Conservation (phyloP, 1,284 basidiomycete genomes). For the Ceratobasidium sp. region DNA sequence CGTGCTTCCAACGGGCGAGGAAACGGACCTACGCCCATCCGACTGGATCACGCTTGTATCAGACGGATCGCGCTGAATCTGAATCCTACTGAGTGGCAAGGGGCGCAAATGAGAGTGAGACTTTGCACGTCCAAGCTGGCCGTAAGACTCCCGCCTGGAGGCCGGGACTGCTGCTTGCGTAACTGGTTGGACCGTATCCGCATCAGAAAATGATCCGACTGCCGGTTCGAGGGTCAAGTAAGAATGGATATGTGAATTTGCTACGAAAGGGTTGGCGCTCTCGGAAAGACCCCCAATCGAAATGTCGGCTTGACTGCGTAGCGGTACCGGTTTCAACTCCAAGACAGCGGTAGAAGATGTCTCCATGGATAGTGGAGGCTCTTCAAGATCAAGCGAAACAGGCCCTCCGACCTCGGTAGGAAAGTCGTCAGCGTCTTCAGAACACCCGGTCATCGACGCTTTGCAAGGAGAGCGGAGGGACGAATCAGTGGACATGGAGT, state of each 20-base stretch:
- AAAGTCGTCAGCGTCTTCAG: conserved; percentile 2
- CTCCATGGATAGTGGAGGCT: neutral
- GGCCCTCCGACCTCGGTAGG: conserved; percentile 25
- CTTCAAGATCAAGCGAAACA: conserved; percentile 11
- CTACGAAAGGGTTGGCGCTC: neutral
- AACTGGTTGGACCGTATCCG: no score
- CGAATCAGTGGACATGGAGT: conserved; percentile 17
- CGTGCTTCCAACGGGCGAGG: neutral
- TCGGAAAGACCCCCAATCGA: neutral
- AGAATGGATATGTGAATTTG: neutral
- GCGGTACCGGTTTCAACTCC: neutral
- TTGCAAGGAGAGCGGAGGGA: neutral
- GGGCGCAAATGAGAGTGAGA: neutral
- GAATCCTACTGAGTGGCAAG: neutral
- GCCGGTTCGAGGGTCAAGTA: neutral
- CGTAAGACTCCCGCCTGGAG: neutral
- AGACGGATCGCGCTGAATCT: neutral
- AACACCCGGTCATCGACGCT: neutral
- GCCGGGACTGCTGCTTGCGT: neutral
- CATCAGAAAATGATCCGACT: no score
- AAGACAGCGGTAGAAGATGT: neutral
- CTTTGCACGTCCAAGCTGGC: neutral
- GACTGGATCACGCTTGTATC: neutral
- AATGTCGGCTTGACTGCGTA: neutral
- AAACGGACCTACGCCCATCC: neutral